Base-by-base conservation (phyloP, 305 asterid genomes). In the Fraxinus dipetala region DNA sequence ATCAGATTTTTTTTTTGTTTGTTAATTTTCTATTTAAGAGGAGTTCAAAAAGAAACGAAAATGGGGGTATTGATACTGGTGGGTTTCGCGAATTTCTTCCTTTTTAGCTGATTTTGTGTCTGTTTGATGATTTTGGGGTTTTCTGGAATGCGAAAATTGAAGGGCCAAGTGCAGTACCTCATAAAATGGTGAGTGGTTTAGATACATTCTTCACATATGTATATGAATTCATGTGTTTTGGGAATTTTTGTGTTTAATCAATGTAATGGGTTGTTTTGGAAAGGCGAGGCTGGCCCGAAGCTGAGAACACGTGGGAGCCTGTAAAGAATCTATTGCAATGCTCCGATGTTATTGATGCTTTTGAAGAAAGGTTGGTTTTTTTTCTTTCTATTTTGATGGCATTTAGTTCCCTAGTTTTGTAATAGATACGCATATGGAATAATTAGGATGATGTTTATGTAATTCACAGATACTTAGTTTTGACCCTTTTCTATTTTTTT, bases 231-330 rank as follows among this genome's bases (percentile, higher is more conserved):
- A 63, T 28, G 16, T 31, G 45, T 35, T 31, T 79, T 74, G 72
- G 61, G 36, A 79, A n/a, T 72, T 77, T 45, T 34, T 38, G 69
- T 81, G 86, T 79, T 85, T 85, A 76, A 81, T 78, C 78, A 69
- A 59, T 81, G 40, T 79, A n/a, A 73, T 73, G 59, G 81, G 36
- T 74, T 81, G 69, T 85, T 31, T 82, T 83, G 88, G 82, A 76
- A 83, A 96, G 99, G 99, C 95, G 97, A 77, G 99, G 94, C 77
- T 96, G 99, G 99, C 91, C 99, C 4, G 99, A 93, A 89, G 90
- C 94, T 0, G 94, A 86, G 2, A 96, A 94, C 80, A 94, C 99
- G 5, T 96, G 99, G 99, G 99, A 96, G 90, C 99, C 99, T n/a
- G 78, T 89, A 78, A 91, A 87, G 63, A 96, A 96, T 88, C 87